phyloP scores from a whole-genome alignment of 1,284 basidiomycete genomes.

The Coniferiporia weirii region DNA sequence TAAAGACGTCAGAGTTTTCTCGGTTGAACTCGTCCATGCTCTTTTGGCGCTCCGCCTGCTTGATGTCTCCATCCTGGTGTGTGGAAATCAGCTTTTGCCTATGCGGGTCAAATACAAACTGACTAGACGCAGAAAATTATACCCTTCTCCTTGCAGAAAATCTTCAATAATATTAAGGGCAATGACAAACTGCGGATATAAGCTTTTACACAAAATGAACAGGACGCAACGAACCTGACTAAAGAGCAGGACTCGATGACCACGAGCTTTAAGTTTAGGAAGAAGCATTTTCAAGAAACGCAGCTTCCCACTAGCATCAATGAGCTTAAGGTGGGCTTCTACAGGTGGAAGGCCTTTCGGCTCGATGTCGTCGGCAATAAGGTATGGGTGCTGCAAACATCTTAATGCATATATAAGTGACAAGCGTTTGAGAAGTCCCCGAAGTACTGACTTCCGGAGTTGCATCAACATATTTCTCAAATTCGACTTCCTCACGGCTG shows the following conservation, averaged over 20 bases:
- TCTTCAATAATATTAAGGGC: slow-evolving; percentile 91
- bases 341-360: slow-evolving; percentile 53
- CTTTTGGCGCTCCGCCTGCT: slow-evolving; percentile 83
- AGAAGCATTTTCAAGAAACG: slow-evolving; percentile 78
- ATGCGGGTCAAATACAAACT: slow-evolving; percentile 25
- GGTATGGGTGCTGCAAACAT: slow-evolving; percentile 88
- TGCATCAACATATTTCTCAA: slow-evolving; percentile 86
- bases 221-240: slow-evolving; percentile 70
- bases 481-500: slow-evolving; percentile 40
- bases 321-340: slow-evolving; percentile 74
- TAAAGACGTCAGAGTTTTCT: slow-evolving; percentile 80
- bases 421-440: neutral
- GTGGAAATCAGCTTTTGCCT: slow-evolving; percentile 18
- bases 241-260: slow-evolving; percentile 94
- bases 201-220: slow-evolving; percentile 1
- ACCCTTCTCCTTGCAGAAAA: slow-evolving; percentile 85
- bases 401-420: slow-evolving; percentile 30
- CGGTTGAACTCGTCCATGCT: slow-evolving; percentile 93
- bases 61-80: slow-evolving; percentile 82
- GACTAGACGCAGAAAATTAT: slow-evolving; percentile 86
- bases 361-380: slow-evolving; percentile 80
- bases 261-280: slow-evolving; percentile 82
- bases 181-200: slow-evolving; percentile 78
- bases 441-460: slow-evolving; percentile 60
- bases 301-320: slow-evolving; percentile 85